Percentiles rank a stretch among this genome's conserved stretches.
Evolutionary conservation across 2,329 filamentous ascomycete species (phyloP).

Genomic region (Elsinoe batatas): DNA sequence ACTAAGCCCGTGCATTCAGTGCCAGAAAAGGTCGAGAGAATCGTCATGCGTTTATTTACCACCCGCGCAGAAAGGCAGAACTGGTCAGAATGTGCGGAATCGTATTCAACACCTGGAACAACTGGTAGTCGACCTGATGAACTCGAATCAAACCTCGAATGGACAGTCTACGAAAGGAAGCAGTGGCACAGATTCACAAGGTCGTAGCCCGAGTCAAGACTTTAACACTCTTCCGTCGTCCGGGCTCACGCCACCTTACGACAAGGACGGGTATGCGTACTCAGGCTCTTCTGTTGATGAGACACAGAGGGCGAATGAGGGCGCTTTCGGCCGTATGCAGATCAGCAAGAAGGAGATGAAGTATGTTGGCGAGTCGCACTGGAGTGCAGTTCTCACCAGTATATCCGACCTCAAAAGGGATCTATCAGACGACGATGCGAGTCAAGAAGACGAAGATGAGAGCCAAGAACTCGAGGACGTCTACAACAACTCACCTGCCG

Average conservation of each 20-base stretch:
- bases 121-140: conserved; percentile 29
- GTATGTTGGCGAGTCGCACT: conserved; percentile 75
- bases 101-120: conserved; percentile 27
- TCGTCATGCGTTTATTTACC: conserved; percentile 25
- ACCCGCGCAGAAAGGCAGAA: conserved; percentile 24
- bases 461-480: conserved; percentile 14
- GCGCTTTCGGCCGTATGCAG: conserved; percentile 72
- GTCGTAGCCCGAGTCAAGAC: not conserved
- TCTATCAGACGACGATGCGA: conserved; percentile 22
- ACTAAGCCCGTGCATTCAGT: conserved; percentile 29
- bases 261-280: conserved; percentile 15
- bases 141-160: conserved; percentile 15
- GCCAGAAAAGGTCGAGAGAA: conserved; percentile 27
- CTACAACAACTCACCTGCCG: not conserved
- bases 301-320: conserved; percentile 35
- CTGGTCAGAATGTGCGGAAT: conserved; percentile 27
- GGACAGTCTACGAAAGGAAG: not conserved
- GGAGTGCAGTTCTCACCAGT: conserved; percentile 68
- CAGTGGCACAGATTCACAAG: not conserved
- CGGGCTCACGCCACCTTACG: conserved; percentile 24
- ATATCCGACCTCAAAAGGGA: conserved; percentile 27
- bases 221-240: conserved; percentile 10
- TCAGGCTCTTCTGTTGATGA: not conserved
- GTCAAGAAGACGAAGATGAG: conserved; percentile 16
- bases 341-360: conserved; percentile 65